A percentile compares a stretch with the other conserved stretches of the same genome.
Evolutionary conservation across 2,329 filamentous ascomycete species (phyloP).

Genomic region (Aureobasidium sp.): DNA sequence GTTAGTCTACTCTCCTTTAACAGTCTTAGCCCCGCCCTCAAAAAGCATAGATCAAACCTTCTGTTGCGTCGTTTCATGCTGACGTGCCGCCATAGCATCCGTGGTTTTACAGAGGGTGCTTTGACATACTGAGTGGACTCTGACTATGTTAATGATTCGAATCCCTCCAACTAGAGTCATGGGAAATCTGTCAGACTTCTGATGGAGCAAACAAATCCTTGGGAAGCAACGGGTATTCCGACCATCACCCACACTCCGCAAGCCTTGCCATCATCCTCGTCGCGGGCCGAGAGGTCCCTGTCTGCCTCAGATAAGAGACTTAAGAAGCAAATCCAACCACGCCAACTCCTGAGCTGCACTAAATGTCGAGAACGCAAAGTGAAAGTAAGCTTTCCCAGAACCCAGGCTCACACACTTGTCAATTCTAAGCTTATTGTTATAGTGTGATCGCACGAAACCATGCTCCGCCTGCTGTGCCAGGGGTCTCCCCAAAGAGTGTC

Average conservation of each 20-base stretch:
- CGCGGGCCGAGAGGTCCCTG: background rate
- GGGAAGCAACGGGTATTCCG: background rate
- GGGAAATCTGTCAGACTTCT: background rate
- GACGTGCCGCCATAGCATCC: background rate
- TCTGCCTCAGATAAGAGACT: slow-evolving; percentile 24
- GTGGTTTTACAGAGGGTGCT: background rate
- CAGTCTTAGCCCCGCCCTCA: background rate
- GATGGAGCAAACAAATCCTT: background rate
- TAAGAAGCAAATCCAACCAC: slow-evolving; percentile 34
- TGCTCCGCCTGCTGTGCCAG: slow-evolving; percentile 44
- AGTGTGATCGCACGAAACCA: slow-evolving; percentile 45
- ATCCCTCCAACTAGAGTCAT: background rate
- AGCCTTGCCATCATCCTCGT: slow-evolving; percentile 18
- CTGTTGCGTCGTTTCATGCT: slow-evolving; percentile 8
- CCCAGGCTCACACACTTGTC: background rate
- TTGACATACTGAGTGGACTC: background rate
- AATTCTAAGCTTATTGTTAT: slow-evolving; percentile 13
- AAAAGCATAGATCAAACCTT: slow-evolving; percentile 7
- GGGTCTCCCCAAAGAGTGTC: slow-evolving; percentile 41
- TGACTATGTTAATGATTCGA: slow-evolving; percentile 3
- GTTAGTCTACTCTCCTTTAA: background rate
- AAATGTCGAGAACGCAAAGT: slow-evolving; percentile 45
- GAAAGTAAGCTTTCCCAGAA: slow-evolving; percentile 29
- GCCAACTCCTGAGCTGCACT: slow-evolving; percentile 42
- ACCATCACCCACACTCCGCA: background rate